Percentiles rank a stretch among this genome's conserved stretches.
Conservation (phyloP, 306 rosid species). For the Vicia faba region DNA sequence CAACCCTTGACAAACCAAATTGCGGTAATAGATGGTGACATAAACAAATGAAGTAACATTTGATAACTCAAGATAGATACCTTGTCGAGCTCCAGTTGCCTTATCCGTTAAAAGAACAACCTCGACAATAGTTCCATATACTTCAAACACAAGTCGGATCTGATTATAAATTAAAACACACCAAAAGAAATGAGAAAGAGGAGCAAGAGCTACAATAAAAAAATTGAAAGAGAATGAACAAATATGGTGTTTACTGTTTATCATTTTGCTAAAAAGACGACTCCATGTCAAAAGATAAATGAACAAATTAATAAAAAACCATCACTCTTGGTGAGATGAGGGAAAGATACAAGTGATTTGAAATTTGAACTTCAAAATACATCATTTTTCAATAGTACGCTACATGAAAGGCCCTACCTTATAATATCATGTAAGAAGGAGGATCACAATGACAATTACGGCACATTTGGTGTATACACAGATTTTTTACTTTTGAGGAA, state of each 20-base stretch:
- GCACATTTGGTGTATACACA: neutral
- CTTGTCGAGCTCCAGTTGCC: slow-evolving; percentile 75
- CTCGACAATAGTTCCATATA: slow-evolving; percentile 71
- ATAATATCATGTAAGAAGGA: slow-evolving; percentile 11
- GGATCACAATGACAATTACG: slow-evolving; percentile 6
- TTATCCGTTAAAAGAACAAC: slow-evolving; percentile 76
- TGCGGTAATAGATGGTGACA: slow-evolving; percentile 16
- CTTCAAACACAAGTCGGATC: slow-evolving; percentile 75
- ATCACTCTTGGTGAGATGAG: neutral
- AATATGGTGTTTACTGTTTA: neutral
- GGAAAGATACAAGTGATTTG: neutral
- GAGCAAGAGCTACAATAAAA: slow-evolving; percentile 28
- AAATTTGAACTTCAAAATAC: slow-evolving; percentile 20
- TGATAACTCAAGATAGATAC: slow-evolving; percentile 39
- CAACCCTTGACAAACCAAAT: slow-evolving; percentile 32
- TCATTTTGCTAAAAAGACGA: slow-evolving; percentile 12
- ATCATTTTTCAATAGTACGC: neutral
- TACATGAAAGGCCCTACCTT: slow-evolving; percentile 16
- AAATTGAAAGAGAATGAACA: slow-evolving; percentile 18
- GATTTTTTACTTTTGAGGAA: slow-evolving; percentile 24
- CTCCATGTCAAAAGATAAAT: slow-evolving; percentile 17
- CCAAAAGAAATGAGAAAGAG: slow-evolving; percentile 15
- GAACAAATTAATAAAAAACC: neutral
- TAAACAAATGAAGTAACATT: slow-evolving; percentile 21
- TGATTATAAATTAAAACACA: slow-evolving; percentile 32